Conservation (phyloP, 768 basidiomycete species). For the Tulasnella sp. region DNA sequence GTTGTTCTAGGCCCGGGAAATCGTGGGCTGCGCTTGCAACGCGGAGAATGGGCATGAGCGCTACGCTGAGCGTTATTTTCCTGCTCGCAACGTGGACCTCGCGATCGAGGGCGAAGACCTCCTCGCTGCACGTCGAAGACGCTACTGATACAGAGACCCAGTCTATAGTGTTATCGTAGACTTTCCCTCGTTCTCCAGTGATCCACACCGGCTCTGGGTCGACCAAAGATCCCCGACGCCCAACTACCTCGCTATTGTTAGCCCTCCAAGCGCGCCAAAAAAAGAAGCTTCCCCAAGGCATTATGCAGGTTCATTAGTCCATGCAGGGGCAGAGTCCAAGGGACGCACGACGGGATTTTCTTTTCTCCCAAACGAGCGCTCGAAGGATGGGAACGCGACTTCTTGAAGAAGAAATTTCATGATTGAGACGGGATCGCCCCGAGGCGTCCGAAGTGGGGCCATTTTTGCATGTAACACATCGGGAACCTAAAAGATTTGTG, state of each 20-base stretch:
- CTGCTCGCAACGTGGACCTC: background rate
- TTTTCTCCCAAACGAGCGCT: background rate
- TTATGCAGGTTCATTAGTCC: background rate
- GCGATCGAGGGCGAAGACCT: too few species aligned
- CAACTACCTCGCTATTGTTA: background rate
- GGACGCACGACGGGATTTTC: background rate
- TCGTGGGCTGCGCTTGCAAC: background rate
- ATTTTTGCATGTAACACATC: background rate
- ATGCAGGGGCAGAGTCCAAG: background rate
- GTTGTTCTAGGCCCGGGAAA: background rate
- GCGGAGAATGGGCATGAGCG: background rate
- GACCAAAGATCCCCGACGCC: background rate
- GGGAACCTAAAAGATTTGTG: background rate
- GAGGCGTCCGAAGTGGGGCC: background rate
- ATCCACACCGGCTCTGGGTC: background rate
- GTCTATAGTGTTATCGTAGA: too few species aligned
- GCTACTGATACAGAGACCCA: too few species aligned
- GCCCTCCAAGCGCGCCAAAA: background rate
- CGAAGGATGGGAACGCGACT: background rate
- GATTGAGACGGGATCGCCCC: background rate
- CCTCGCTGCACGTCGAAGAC: too few species aligned
- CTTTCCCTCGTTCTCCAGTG: too few species aligned
- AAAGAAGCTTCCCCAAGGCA: background rate
- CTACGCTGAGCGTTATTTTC: background rate
- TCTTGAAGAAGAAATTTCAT: background rate